Evolutionary conservation across 176 grass and related monocot species (phyloP).

Genomic region (Triticum dicoccoides): DNA sequence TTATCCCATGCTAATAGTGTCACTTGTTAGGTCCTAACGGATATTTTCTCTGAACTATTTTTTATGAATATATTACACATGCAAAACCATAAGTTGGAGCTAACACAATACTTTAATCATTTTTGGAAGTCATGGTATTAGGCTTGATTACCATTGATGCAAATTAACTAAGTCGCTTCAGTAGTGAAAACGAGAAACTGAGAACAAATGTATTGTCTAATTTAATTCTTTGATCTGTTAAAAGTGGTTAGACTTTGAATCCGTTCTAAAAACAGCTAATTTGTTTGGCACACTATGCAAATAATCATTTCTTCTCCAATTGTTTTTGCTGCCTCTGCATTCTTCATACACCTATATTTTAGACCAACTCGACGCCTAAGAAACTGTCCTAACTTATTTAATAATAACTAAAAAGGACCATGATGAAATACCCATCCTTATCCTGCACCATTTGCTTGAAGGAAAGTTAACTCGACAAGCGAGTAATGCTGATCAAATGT

Average conservation of each 20-base stretch:
- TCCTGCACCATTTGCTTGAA: background rate
- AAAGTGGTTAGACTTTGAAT: constrained; percentile 20
- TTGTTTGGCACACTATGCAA: background rate
- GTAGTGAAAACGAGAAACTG: background rate
- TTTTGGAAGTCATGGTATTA: constrained; percentile 4
- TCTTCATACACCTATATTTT: constrained; percentile 12
- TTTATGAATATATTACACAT: background rate
- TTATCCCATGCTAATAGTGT: background rate
- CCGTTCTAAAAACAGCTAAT: background rate
- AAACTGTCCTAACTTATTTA: constrained; percentile 10
- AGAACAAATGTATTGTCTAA: background rate
- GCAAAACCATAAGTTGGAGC: constrained; percentile 18
- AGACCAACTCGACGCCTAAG: background rate
- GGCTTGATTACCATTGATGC: constrained; percentile 20
- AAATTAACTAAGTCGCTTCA: constrained; percentile 19
- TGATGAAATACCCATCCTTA: constrained; percentile 20
- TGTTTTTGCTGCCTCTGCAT: constrained; percentile 14
- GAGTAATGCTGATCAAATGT: constrained; percentile 2
- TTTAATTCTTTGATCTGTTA: background rate
- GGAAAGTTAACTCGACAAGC: constrained; percentile 9
- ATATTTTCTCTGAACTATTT: background rate
- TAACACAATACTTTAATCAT: background rate
- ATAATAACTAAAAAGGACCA: background rate
- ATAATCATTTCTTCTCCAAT: background rate
- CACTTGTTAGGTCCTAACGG: background rate